phyloP scores from a whole-genome alignment of 164 flowering plant species.

The Vitis vinifera region DNA sequence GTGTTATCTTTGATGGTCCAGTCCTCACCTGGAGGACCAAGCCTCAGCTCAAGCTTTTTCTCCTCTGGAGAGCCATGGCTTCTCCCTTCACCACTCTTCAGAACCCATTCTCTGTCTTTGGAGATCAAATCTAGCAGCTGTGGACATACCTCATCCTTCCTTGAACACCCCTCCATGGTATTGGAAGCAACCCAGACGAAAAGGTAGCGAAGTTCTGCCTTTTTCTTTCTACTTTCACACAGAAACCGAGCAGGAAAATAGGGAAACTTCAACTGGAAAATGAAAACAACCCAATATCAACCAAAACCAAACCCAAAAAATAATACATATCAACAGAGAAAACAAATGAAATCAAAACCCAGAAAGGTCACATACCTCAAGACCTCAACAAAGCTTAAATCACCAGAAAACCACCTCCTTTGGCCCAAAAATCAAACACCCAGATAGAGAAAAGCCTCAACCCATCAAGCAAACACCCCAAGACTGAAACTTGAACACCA shows the following conservation, averaged over 20 bases:
- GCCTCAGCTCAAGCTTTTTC: conserved; percentile 74
- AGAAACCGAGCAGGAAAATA: not conserved
- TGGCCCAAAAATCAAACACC: not conserved
- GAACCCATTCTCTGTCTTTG: conserved; percentile 43
- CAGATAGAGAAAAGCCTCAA: conserved; percentile 1
- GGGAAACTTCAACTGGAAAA: not conserved
- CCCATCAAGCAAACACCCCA: conserved; percentile 8
- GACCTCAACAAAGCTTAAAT: conserved; percentile 10
- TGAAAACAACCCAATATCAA: not conserved
- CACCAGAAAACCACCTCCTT: conserved; percentile 8
- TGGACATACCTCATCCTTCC: conserved; percentile 39
- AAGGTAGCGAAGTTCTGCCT: conserved; percentile 2
- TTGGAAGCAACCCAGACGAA: not conserved
- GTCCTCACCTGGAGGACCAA: conserved; percentile 77
- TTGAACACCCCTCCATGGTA: conserved; percentile 44
- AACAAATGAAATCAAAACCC: not conserved
- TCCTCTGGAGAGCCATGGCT: conserved; percentile 48
- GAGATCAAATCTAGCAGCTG: conserved; percentile 59
- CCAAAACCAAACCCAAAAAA: not conserved
- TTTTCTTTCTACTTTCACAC: not conserved
- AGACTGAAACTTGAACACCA: not conserved
- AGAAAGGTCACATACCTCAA: conserved; percentile 6
- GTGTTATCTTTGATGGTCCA: conserved; percentile 19
- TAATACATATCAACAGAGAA: not conserved
- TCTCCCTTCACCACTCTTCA: conserved; percentile 25